Conservation (phyloP, 176 grass and related monocot species). For the Raddia distichophylla region DNA sequence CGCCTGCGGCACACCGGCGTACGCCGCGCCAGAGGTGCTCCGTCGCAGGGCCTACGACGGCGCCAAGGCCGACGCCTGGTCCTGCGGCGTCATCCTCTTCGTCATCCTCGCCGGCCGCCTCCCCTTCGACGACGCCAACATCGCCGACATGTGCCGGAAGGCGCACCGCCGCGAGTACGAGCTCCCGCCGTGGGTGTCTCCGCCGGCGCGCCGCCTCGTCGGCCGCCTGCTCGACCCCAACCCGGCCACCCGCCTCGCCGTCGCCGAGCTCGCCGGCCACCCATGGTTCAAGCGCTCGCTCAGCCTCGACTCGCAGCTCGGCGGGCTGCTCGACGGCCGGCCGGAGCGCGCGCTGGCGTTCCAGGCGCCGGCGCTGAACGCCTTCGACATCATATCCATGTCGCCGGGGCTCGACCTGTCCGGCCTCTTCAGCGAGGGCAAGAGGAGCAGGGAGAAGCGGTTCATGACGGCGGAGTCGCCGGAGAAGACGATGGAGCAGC, state of each 20-base stretch:
- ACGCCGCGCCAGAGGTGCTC: constrained; percentile 76
- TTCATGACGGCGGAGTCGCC: constrained; percentile 70
- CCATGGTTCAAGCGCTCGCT: constrained; percentile 83
- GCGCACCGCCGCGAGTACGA: constrained; percentile 60
- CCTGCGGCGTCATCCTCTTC: constrained; percentile 86
- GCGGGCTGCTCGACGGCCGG: constrained; percentile 40
- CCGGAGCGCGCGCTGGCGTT: constrained; percentile 41
- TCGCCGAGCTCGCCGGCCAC: constrained; percentile 49
- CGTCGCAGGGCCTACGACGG: constrained; percentile 69
- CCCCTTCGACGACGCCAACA: constrained; percentile 79
- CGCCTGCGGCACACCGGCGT: constrained; percentile 73
- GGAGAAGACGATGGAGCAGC: constrained; percentile 55
- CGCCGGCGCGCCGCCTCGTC: constrained; percentile 52
- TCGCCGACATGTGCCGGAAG: constrained; percentile 62
- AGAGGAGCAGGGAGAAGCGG: constrained; percentile 38
- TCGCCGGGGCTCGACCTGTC: constrained; percentile 76
- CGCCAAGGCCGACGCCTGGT: constrained; percentile 87
- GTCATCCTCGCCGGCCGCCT: constrained; percentile 64
- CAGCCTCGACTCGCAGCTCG: constrained; percentile 80
- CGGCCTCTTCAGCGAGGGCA: constrained; percentile 54
- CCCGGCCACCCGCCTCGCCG: constrained; percentile 57
- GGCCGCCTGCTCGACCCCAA: constrained; percentile 79
- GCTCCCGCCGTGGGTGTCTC: constrained; percentile 64
- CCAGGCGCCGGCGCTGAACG: constrained; percentile 52
- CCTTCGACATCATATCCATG: constrained; percentile 87